Percentiles rank a stretch among this genome's conserved stretches.
phyloP scores from a whole-genome alignment of 495 filamentous ascomycete species.

The Rhizodiscina lignyota region DNA sequence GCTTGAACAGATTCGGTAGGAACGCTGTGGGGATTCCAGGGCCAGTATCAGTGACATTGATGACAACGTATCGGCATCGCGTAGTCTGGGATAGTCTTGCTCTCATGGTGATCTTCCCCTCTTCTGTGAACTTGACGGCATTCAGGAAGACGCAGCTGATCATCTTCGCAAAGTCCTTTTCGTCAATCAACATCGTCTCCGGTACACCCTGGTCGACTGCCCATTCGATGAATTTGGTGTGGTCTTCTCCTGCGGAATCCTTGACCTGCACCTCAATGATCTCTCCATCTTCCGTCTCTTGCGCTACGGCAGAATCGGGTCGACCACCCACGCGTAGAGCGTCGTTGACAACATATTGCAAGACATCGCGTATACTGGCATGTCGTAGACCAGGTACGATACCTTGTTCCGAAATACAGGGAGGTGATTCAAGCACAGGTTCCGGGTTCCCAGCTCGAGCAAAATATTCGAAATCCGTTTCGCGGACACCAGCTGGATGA shows the following conservation, averaged over 20 bases:
- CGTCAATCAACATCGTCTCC: constrained; percentile 48
- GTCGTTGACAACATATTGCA: constrained; percentile 53
- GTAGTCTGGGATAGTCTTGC: constrained; percentile 31
- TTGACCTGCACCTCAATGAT: constrained; percentile 44
- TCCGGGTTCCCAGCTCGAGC: constrained; percentile 1
- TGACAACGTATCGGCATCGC: constrained; percentile 33
- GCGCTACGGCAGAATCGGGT: constrained; percentile 49
- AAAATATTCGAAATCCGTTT: neutral
- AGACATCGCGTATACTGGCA: constrained; percentile 45
- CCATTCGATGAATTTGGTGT: constrained; percentile 48
- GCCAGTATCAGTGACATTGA: constrained; percentile 52
- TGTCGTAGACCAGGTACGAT: constrained; percentile 35
- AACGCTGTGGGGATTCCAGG: constrained; percentile 57
- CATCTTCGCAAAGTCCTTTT: constrained; percentile 56
- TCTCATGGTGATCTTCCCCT: constrained; percentile 43
- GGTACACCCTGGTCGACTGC: constrained; percentile 49
- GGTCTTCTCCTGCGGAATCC: constrained; percentile 40
- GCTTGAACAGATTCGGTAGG: constrained; percentile 54
- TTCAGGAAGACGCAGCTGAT: constrained; percentile 62
- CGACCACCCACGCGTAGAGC: constrained; percentile 54
- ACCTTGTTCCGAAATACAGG: constrained; percentile 34
- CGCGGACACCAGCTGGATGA: neutral
- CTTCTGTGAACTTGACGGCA: constrained; percentile 66
- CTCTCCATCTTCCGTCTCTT: constrained; percentile 45
- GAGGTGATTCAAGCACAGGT: neutral